Evolutionary conservation across 1,284 basidiomycete species (phyloP).

Genomic region (Apiotrichum siamense): DNA sequence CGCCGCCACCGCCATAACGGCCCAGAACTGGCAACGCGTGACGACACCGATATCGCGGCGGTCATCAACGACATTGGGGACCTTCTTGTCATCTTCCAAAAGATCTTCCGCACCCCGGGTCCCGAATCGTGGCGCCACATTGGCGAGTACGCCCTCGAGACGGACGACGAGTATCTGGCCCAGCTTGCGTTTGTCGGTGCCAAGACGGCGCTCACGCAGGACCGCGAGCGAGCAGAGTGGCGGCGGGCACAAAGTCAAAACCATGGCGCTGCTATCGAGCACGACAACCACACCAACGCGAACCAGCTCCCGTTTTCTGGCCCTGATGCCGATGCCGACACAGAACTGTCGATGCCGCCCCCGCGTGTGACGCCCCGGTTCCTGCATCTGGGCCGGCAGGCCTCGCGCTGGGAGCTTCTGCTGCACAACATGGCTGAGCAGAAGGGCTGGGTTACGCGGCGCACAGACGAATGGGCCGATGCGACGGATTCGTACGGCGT

Average conservation of each 20-base stretch:
- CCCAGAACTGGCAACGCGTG: background rate
- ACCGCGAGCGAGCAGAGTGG: background rate
- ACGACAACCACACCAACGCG: no score
- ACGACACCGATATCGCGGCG: no score
- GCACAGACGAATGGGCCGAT: no score
- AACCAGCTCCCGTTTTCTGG: no score
- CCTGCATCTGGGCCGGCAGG: slow-evolving; percentile 1
- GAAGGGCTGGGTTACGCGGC: no score
- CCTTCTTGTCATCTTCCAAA: background rate
- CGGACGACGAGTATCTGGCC: slow-evolving; percentile 4
- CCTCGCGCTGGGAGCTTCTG: slow-evolving; percentile 4
- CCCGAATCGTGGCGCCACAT: slow-evolving; percentile 28
- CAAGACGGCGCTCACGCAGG: background rate
- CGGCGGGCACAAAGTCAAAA: background rate
- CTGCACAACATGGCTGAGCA: background rate
- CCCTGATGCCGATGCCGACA: no score
- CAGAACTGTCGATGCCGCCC: no score
- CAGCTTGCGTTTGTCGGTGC: background rate
- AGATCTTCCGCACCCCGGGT: slow-evolving; percentile 14
- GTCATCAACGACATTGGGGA: background rate
- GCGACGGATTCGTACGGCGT: background rate
- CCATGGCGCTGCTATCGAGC: no score
- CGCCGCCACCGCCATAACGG: background rate
- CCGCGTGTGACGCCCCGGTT: background rate
- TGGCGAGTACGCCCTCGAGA: slow-evolving; percentile 7